A percentile compares a stretch with the other conserved stretches of the same genome.
phyloP scores from a whole-genome alignment of 495 filamentous ascomycete genomes.

The Extremus antarcticus region DNA sequence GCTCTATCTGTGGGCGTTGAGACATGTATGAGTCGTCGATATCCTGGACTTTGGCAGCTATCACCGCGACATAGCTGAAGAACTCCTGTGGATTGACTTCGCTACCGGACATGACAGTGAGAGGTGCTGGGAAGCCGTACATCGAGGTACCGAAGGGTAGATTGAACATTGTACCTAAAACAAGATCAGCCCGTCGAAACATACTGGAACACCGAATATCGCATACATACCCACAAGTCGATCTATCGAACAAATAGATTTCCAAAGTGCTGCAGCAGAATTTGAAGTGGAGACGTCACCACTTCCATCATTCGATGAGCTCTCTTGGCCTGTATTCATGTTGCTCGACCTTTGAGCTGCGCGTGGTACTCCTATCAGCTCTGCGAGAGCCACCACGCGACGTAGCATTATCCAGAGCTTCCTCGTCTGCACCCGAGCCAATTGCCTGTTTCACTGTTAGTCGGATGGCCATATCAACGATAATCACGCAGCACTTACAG shows the following conservation, averaged over 20 bases:
- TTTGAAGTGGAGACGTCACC: background rate
- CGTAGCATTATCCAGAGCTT: constrained; percentile 7
- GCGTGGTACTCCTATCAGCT: constrained; percentile 5
- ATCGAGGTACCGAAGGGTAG: constrained; percentile 24
- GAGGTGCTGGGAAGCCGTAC: constrained; percentile 3
- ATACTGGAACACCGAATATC: constrained; percentile 10
- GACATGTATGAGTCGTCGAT: constrained; percentile 20
- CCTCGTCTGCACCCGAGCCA: background rate
- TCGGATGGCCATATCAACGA: background rate
- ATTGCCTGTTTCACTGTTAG: background rate
- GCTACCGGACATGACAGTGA: constrained; percentile 17
- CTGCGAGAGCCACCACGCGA: constrained; percentile 2
- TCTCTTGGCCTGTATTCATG: too few species aligned
- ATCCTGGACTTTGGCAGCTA: constrained; percentile 23
- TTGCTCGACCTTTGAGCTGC: background rate
- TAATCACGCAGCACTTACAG: background rate
- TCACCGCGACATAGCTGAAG: constrained; percentile 19
- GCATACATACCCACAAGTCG: background rate
- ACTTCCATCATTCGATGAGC: background rate
- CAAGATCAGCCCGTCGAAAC: constrained; percentile 24
- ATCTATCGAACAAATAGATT: background rate
- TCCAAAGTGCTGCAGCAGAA: background rate
- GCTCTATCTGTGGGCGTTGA: constrained; percentile 4
- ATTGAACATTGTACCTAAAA: constrained; percentile 26
- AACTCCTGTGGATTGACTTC: constrained; percentile 18